Evolutionary conservation across 371 early-diverging fungal species (phyloP), one percentile per base, ranked within the genome.

Genomic region (Mucor ambiguus): DNA sequence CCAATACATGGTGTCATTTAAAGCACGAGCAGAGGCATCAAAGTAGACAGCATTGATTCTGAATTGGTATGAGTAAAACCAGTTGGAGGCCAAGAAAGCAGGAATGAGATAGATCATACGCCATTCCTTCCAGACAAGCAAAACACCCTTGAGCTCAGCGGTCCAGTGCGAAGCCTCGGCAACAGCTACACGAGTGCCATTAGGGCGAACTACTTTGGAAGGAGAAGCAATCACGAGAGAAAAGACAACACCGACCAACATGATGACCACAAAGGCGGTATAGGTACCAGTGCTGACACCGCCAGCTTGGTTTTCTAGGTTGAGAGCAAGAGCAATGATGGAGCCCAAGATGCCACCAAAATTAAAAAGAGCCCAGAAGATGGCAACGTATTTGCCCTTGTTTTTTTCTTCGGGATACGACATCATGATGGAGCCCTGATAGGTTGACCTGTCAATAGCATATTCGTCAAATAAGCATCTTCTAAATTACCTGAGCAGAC

Each of bases 311-410:
- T 76, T 75, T 56, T 87, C 73, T 72, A 84, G 80, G 73, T 90
- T 90, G 63, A 89, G 65, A 44, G 71, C 84, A 57, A 93, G 79
- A 10, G 90, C 87, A 57, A 94, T 85, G 14, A 91, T 67, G 49
- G 87, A 85, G 41, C 95, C 94, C 20, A 93, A 69, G 63, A 92
- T 85, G 57, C 89, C 93, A 69, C 94, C 94, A 38, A 86, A 73
- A 70, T 93, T 93, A 79, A 94, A 93, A 49, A 91, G 84, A 18
- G 85, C 73, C 93, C 93, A 92, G 67, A 93, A 93, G 43, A 90
- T 85, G 22, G 90, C 84, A 60, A 94, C 89, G 71, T 80, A 93
- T 61, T 82, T 83, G 32, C 92, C 93, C 82, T 91, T 92, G 58
- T 89, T 82, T 20, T 80, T 76, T 66, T 89, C 90, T 58, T 79